phyloP scores from a whole-genome alignment of 1,139 yeast species.

The Pichia sp. region DNA sequence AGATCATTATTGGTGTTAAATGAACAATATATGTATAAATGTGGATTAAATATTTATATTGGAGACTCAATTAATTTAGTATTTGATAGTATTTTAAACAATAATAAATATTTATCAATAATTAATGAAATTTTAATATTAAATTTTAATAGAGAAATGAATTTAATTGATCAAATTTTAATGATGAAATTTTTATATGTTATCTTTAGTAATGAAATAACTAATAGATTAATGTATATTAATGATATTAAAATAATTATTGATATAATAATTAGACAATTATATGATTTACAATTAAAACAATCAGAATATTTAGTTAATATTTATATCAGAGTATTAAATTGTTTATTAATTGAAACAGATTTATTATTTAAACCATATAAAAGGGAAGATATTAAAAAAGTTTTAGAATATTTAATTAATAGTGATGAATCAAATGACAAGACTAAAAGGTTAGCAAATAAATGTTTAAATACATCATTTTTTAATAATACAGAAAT shows the following conservation, averaged over 20 bases:
- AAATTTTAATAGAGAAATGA: constrained; percentile 73
- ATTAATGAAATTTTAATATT: constrained; percentile 52
- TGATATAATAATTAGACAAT: constrained; percentile 79
- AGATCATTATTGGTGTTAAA: constrained; percentile 68
- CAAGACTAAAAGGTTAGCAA: constrained; percentile 53
- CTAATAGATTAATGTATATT: constrained; percentile 60
- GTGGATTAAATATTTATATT: constrained; percentile 9
- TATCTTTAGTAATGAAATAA: constrained; percentile 60
- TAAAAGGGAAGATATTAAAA: constrained; percentile 49
- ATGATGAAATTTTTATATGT: constrained; percentile 73
- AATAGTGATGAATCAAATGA: constrained; percentile 27
- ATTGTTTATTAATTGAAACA: constrained; percentile 64
- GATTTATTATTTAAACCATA: constrained; percentile 54
- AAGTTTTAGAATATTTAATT: constrained; percentile 44
- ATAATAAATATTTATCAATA: constrained; percentile 33
- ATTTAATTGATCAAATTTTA: constrained; percentile 66
- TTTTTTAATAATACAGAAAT: constrained; percentile 50
- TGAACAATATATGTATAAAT: constrained; percentile 75
- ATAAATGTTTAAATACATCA: constrained; percentile 51
- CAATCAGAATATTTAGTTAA: constrained; percentile 60
- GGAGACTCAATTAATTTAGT: constrained; percentile 27
- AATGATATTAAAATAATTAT: constrained; percentile 82
- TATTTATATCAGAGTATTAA: constrained; percentile 69
- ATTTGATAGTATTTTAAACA: constrained; percentile 23
- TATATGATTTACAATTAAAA: constrained; percentile 53